Percentiles rank a stretch among this genome's conserved stretches.
These are phyloP conservation scores for Thielaviopsis ethacetica DNA, from an alignment of 2,329 filamentous ascomycete genomes.

Conservation along the genomic window DNA sequence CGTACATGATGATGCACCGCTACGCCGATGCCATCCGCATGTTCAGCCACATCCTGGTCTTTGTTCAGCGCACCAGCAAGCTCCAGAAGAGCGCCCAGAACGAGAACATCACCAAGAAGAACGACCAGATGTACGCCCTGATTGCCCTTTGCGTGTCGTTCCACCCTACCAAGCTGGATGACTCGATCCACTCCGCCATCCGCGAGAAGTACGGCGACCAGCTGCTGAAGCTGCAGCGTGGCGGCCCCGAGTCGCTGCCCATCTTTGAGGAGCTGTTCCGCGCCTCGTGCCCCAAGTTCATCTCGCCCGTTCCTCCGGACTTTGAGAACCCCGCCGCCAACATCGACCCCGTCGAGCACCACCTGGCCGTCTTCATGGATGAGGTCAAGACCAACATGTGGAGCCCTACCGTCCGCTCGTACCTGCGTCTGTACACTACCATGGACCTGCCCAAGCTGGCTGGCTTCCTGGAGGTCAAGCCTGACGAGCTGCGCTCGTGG, in stretches of 20 bases:
- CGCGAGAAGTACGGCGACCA: slow-evolving; percentile 99
- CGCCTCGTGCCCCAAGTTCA: slow-evolving; percentile 97
- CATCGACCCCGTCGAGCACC: slow-evolving; percentile 93
- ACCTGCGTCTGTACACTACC: slow-evolving; percentile 96
- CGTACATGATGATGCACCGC: slow-evolving; percentile 99
- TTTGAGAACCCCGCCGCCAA: slow-evolving; percentile 95
- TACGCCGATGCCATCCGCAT: slow-evolving; percentile 99
- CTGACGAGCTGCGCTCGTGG: slow-evolving; percentile 90
- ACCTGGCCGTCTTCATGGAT: slow-evolving; percentile 96
- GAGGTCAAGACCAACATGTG: slow-evolving; percentile 99
- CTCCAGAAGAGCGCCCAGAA: slow-evolving; percentile 99
- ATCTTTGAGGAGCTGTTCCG: slow-evolving; percentile 98
- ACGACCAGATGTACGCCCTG: slow-evolving; percentile 98
- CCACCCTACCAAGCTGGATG: slow-evolving; percentile 89
- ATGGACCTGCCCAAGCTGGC: slow-evolving; percentile 98
- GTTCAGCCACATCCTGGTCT: slow-evolving; percentile 99
- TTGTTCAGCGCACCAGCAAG: slow-evolving; percentile 98
- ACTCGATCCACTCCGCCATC: slow-evolving; percentile 96
- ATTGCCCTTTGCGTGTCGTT: slow-evolving; percentile 98
- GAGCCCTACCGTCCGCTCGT: slow-evolving; percentile 94
- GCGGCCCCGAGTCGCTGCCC: slow-evolving; percentile 84
- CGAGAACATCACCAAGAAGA: slow-evolving; percentile 99
- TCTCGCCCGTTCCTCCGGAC: slow-evolving; percentile 89
- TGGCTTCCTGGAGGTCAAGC: slow-evolving; percentile 89
- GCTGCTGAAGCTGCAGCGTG: slow-evolving; percentile 89